Conservation (phyloP, 768 basidiomycete genomes). For the Russula abietina region DNA sequence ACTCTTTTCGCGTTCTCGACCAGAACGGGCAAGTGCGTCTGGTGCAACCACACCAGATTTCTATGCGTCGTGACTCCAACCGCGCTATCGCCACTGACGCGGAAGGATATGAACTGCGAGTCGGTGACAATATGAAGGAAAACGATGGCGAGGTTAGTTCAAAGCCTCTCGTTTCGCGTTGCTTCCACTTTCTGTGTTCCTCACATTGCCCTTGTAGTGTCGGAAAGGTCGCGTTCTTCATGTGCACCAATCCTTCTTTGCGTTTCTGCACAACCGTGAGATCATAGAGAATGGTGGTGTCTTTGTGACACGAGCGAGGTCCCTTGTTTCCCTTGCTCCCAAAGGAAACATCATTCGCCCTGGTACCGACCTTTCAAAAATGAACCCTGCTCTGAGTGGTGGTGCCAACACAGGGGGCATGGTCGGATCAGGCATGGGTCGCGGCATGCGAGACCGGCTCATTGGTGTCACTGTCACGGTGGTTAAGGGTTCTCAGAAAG, state of each 20-base stretch:
- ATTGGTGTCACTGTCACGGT: conserved; percentile 76
- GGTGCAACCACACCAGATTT: conserved; percentile 91
- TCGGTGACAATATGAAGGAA: conserved; percentile 92
- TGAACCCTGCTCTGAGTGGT: conserved; percentile 74
- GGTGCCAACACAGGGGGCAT: conserved; percentile 61
- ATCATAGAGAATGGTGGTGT: conserved; percentile 87
- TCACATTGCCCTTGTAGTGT: conserved; percentile 39
- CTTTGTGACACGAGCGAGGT: conserved; percentile 84
- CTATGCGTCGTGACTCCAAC: conserved; percentile 77
- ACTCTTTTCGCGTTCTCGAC: conserved; percentile 92
- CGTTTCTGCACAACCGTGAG: conserved; percentile 92
- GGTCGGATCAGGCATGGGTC: conserved; percentile 76
- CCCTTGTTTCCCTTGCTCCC: conserved; percentile 78
- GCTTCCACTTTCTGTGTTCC: not conserved
- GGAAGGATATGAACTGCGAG: conserved; percentile 78
- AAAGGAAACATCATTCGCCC: conserved; percentile 68
- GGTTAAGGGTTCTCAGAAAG: conserved; percentile 84
- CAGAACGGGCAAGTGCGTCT: conserved; percentile 86
- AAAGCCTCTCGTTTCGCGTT: not conserved
- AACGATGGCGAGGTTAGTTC: conserved; percentile 71
- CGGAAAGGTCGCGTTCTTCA: conserved; percentile 90
- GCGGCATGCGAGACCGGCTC: conserved; percentile 75
- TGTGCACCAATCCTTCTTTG: conserved; percentile 89
- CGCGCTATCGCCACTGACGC: conserved; percentile 85
- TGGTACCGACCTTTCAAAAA: conserved; percentile 75